Evolutionary conservation across 2,329 filamentous ascomycete species (phyloP).

Genomic region (Apiospora arundinis): DNA sequence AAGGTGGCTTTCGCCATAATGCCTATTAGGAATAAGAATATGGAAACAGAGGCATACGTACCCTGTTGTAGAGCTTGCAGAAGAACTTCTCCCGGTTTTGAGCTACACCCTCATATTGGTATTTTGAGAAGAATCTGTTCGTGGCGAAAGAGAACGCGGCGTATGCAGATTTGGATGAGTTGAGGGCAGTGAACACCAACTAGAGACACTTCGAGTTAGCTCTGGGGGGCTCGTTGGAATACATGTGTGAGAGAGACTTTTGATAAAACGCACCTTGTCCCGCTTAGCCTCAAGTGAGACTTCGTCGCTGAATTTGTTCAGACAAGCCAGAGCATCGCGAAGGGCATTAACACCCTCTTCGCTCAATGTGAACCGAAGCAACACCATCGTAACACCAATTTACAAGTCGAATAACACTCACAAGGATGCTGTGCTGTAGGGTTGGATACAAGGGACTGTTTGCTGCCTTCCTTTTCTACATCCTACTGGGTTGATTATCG

Average conservation of each 20-base stretch:
- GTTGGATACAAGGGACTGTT: neutral
- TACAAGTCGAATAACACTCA: neutral
- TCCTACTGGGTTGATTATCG: neutral
- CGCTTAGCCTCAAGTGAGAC: constrained; percentile 76
- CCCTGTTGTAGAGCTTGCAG: constrained; percentile 77
- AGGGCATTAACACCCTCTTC: constrained; percentile 74
- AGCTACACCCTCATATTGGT: constrained; percentile 65
- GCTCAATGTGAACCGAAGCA: constrained; percentile 75
- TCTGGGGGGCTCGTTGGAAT: neutral
- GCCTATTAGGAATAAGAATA: constrained; percentile 2
- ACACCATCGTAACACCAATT: constrained; percentile 51
- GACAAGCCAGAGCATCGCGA: constrained; percentile 75
- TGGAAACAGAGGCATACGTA: constrained; percentile 38
- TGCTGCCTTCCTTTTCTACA: neutral
- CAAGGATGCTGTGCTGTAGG: neutral
- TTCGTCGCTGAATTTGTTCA: constrained; percentile 81
- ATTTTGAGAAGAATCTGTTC: constrained; percentile 74
- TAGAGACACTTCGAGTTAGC: constrained; percentile 40
- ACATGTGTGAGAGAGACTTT: constrained; percentile 24
- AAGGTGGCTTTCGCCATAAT: neutral
- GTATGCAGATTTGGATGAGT: constrained; percentile 82
- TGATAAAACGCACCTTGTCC: constrained; percentile 60
- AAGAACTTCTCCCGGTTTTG: constrained; percentile 68
- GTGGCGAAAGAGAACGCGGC: constrained; percentile 73
- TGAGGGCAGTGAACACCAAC: constrained; percentile 77